Percentiles rank a stretch among this genome's conserved stretches.
These are phyloP conservation scores for Trametes coccinea DNA, from an alignment of 768 basidiomycete genomes.

Conservation along the genomic window DNA sequence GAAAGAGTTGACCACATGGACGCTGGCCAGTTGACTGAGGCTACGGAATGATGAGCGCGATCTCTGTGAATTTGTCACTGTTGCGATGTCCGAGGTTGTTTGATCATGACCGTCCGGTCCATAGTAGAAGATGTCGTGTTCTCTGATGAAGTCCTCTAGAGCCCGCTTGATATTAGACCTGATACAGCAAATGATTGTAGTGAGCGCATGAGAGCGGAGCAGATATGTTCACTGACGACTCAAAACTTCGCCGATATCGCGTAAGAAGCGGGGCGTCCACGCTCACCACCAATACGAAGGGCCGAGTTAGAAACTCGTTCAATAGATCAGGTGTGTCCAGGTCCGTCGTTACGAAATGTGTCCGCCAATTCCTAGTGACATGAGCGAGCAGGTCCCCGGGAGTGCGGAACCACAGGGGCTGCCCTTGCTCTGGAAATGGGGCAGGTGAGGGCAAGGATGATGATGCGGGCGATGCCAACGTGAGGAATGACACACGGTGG, in stretches of 20 bases:
- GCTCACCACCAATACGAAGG: conserved; percentile 84
- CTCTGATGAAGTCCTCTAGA: conserved; percentile 72
- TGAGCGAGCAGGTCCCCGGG: conserved; percentile 62
- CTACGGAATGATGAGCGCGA: conserved; percentile 20
- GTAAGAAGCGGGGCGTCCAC: conserved; percentile 80
- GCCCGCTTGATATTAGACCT: conserved; percentile 31
- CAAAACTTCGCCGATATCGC: conserved; percentile 54
- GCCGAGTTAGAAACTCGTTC: conserved; percentile 74
- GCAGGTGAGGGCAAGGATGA: conserved; percentile 28
- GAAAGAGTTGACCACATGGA: conserved; percentile 70
- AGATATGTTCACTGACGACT: conserved; percentile 1
- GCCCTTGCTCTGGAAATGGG: conserved; percentile 10
- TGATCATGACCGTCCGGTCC: conserved; percentile 36
- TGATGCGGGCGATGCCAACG: conserved; percentile 28
- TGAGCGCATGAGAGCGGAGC: neutral
- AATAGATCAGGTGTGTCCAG: conserved; percentile 57
- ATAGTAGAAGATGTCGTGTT: conserved; percentile 70
- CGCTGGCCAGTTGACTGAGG: conserved; percentile 52
- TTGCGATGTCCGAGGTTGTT: neutral
- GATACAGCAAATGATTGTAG: neutral
- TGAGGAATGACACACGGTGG: conserved; percentile 26
- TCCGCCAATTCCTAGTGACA: conserved; percentile 80
- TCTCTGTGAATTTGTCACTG: neutral
- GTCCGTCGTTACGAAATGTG: conserved; percentile 80
- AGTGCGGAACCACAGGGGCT: conserved; percentile 43